phyloP scores from a whole-genome alignment of 257 asterid genomes.

The Buddleja alternifolia region DNA sequence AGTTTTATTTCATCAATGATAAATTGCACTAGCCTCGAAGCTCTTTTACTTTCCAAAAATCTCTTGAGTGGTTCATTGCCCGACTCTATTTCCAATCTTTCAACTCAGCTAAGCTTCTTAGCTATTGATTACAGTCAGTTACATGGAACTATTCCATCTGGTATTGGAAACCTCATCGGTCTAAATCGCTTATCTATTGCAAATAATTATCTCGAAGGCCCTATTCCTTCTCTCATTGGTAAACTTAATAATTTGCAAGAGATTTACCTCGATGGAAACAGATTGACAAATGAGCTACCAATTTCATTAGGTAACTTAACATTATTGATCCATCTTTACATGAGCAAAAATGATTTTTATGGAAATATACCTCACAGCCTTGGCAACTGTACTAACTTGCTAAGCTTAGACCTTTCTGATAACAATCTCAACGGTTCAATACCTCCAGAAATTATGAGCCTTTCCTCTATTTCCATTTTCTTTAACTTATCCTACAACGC shows the following conservation, averaged over 20 bases:
- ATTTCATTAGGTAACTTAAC: slow-evolving; percentile 28
- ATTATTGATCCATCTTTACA: neutral
- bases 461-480: slow-evolving; percentile 11
- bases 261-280: neutral
- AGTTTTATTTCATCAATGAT: neutral
- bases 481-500: slow-evolving; percentile 12
- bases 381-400: slow-evolving; percentile 10
- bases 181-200: slow-evolving; percentile 16
- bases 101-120: slow-evolving; percentile 22
- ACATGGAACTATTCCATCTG: slow-evolving; percentile 39
- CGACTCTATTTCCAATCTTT: slow-evolving; percentile 34
- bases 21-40: slow-evolving; percentile 35
- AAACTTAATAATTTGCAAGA: neutral
- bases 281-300: slow-evolving; percentile 4
- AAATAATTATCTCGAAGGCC: slow-evolving; percentile 32
- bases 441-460: slow-evolving; percentile 9
- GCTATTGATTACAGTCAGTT: slow-evolving; percentile 31
- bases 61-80: slow-evolving; percentile 41
- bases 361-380: slow-evolving; percentile 28
- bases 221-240: slow-evolving; percentile 29
- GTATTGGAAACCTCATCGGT: slow-evolving; percentile 33
- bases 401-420: neutral
- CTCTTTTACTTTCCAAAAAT: slow-evolving; percentile 24
- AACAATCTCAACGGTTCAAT: slow-evolving; percentile 24
- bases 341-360: neutral